Evolutionary conservation across 2,329 filamentous ascomycete species (phyloP).

Genomic region (Diaporthe batatas): DNA sequence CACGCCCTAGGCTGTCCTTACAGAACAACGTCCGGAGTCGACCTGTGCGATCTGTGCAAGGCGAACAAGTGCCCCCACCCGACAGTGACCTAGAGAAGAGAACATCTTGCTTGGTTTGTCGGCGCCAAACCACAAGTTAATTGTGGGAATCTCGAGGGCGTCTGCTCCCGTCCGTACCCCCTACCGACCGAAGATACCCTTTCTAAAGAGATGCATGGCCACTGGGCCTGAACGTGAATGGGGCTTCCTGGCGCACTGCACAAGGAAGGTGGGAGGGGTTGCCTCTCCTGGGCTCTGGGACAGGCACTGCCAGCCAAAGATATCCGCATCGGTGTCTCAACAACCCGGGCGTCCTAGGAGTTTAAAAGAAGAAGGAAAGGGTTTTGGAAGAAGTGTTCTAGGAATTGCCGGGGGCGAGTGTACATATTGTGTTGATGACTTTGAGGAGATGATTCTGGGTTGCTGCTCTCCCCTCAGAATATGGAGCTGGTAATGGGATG

Average conservation of each 20-base stretch:
- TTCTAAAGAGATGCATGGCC: not conserved
- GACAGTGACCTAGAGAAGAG: not conserved
- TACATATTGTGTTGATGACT: not conserved
- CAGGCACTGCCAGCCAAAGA: not conserved
- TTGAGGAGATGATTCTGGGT: not conserved
- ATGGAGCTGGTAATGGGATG: not conserved
- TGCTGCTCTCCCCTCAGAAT: not conserved
- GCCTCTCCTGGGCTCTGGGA: not conserved
- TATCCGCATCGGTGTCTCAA: not conserved
- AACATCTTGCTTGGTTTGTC: not conserved
- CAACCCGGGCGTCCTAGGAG: not conserved
- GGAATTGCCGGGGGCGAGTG: not conserved
- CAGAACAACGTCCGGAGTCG: constrained; percentile 34
- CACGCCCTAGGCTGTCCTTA: constrained; percentile 39
- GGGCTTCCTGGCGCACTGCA: not conserved
- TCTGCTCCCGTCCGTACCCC: not conserved
- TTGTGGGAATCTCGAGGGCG: not conserved
- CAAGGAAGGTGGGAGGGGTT: not conserved
- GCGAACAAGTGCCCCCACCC: constrained; percentile 35
- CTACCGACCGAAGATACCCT: not conserved
- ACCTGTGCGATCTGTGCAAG: constrained; percentile 40
- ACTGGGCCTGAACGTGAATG: not conserved
- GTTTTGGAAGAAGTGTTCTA: not conserved
- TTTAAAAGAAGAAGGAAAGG: not conserved
- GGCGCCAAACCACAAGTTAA: not conserved